Conservation (phyloP, 2,329 filamentous ascomycete species). For the Akanthomyces muscarius region DNA sequence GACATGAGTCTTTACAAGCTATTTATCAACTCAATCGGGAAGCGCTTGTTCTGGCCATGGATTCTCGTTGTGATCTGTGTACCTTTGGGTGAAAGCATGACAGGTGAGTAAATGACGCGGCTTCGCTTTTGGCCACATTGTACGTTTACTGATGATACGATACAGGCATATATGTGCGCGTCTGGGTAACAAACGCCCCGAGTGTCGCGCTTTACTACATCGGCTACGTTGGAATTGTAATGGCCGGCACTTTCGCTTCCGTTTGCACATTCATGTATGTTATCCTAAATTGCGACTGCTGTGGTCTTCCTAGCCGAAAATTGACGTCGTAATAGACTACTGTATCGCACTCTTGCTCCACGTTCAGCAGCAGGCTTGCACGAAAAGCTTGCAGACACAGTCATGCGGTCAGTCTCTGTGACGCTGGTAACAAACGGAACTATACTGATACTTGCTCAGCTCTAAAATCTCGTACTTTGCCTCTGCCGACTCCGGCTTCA, state of each 20-base stretch:
- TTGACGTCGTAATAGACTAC: neutral
- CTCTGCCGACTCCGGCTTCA: neutral
- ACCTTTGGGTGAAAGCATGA: constrained; percentile 3
- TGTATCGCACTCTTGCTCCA: neutral
- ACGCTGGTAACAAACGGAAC: too few species aligned
- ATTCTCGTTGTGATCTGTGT: constrained; percentile 4
- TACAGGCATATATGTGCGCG: neutral
- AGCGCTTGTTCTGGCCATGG: constrained; percentile 1
- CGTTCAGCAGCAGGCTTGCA: constrained; percentile 1
- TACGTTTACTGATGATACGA: neutral
- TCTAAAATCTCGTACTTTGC: constrained; percentile 8
- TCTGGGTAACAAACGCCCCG: constrained; percentile 8
- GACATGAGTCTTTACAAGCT: constrained; percentile 4
- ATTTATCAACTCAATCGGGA: constrained; percentile 5
- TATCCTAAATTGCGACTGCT: too few species aligned
- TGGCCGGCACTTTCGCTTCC: neutral
- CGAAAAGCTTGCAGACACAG: neutral
- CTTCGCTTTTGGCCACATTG: neutral
- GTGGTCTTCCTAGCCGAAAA: too few species aligned
- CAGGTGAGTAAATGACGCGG: neutral
- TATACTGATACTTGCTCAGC: neutral
- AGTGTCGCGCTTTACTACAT: constrained; percentile 1
- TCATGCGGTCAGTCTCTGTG: neutral
- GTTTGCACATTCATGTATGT: neutral
- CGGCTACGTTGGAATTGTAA: constrained; percentile 1